Evolutionary conservation across 2,329 filamentous ascomycete species (phyloP), one percentile per base, ranked within the genome.

Genomic region (Pestalotiopsis sp.): DNA sequence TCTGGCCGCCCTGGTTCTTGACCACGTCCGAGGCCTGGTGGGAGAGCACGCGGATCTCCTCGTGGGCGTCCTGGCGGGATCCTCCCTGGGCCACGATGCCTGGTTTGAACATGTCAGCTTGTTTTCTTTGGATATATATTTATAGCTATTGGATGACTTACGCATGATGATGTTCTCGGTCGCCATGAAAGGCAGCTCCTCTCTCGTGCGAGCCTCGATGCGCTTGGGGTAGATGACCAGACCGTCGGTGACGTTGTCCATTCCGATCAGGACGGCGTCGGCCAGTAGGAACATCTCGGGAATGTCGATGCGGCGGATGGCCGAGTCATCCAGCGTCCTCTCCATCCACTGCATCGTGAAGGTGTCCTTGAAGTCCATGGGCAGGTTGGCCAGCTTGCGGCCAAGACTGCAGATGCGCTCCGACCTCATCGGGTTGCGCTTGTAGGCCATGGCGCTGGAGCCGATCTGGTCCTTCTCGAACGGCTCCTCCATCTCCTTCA

Each of bases 401-500:
- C 76, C 74, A 5, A 81, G 72, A 11, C 72, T 75, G 67, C 72
- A 79, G 49, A 80, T 76, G 63, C 80, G 73, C 68, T 81, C 80
- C 17, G 73, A 77, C 23, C 85, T 31, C 39, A 67, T 49, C 9
- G n/a, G 84, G 73, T 86, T 86, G 64, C 89, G 86, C 83, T 92
- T 92, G 83, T 91, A 92, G 3, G 90, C 90, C 80, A 84, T 84
- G 64, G 88, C 88, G 61, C 84, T 88, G 68, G 83, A 87, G 20
- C 90, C 90, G 72, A 91, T 91, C 78, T 93, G 91, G 72, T 90
- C 88, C 74, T 88, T 88, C 80, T 92, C 91, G 73, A 92, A 92
- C 0, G 90, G 91, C 79, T 93, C 91, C 77, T 97, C 94, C 69
- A 96, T 84, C 80, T 97, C 93, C 85, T 97, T 97, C 81, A 90